A percentile compares a stretch with the other conserved stretches of the same genome.
phyloP scores from a whole-genome alignment of 2,329 filamentous ascomycete species.

The Triangularia setosa region DNA sequence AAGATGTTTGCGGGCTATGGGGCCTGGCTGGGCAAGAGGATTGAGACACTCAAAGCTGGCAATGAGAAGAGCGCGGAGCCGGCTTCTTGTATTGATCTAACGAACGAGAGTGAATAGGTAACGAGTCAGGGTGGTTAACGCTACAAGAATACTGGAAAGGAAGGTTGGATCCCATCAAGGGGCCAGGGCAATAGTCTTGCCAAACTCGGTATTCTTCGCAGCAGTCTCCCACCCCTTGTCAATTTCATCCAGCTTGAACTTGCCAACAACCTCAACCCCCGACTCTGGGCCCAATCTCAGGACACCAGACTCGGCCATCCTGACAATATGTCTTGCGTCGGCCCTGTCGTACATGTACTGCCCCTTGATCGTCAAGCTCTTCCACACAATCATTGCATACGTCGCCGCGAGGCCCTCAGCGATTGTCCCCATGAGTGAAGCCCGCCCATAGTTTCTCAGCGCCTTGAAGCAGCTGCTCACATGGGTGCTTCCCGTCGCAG shows the following conservation, averaged over 20 bases:
- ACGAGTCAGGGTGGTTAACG: too few species aligned
- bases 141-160: not conserved
- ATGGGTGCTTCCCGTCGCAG: slow-evolving; percentile 35
- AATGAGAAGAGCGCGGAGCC: not conserved
- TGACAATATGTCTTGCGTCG: slow-evolving; percentile 38
- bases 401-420: slow-evolving; percentile 29
- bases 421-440: slow-evolving; percentile 33
- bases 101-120: not conserved
- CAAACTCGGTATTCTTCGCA: slow-evolving; percentile 7
- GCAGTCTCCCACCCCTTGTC: slow-evolving; percentile 15
- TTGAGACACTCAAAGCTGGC: not conserved
- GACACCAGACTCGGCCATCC: slow-evolving; percentile 39
- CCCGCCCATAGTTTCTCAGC: slow-evolving; percentile 34
- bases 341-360: slow-evolving; percentile 44
- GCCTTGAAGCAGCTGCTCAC: slow-evolving; percentile 35
- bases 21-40: slow-evolving; percentile 38
- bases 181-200: slow-evolving; percentile 5
- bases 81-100: not conserved
- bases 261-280: slow-evolving; percentile 27
- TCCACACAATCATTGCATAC: slow-evolving; percentile 28
- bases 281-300: slow-evolving; percentile 30
- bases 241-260: slow-evolving; percentile 20
- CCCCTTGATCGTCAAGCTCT: slow-evolving; percentile 37
- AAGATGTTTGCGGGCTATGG: slow-evolving; percentile 45
- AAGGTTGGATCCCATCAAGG: not conserved